These are phyloP conservation scores for Lactuca sativa DNA, from an alignment of 129 eudicot genomes.

Conservation along the genomic window DNA sequence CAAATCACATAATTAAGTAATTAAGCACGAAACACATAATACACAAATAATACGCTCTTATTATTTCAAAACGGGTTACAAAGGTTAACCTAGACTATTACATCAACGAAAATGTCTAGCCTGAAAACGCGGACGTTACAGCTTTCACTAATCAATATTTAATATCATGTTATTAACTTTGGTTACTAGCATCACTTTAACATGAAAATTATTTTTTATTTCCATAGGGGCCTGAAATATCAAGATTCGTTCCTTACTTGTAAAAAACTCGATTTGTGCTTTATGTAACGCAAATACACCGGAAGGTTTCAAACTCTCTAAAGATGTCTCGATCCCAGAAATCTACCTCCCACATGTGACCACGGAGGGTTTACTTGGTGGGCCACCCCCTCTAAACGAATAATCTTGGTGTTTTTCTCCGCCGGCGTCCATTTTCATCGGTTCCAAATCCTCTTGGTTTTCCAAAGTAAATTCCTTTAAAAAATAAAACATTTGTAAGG, in stretches of 20 bases:
- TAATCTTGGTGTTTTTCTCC: constrained; percentile 64
- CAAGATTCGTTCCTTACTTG: constrained; percentile 47
- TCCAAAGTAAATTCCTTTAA: constrained; percentile 90
- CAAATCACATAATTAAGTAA: too few species aligned
- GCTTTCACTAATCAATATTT: not conserved
- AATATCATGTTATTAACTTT: too few species aligned
- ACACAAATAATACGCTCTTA: too few species aligned
- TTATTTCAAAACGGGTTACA: too few species aligned
- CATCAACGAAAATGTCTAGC: too few species aligned
- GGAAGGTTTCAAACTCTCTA: constrained; percentile 57
- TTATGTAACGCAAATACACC: constrained; percentile 84
- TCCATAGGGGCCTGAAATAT: constrained; percentile 67
- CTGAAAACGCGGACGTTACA: too few species aligned
- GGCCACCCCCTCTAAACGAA: constrained; percentile 59
- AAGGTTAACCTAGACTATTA: too few species aligned
- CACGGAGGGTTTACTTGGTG: constrained; percentile 44
- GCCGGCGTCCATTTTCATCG: constrained; percentile 86
- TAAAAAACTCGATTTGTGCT: constrained; percentile 65
- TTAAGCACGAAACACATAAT: too few species aligned
- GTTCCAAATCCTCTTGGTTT: constrained; percentile 92
- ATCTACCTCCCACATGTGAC: constrained; percentile 62
- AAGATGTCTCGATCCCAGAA: constrained; percentile 79
- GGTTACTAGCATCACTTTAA: too few species aligned
- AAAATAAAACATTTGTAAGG: not conserved
- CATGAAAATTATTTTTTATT: too few species aligned